Evolutionary conservation across 352 stramenopile genomes (phyloP).

Genomic region (Phytophthora rubi): DNA sequence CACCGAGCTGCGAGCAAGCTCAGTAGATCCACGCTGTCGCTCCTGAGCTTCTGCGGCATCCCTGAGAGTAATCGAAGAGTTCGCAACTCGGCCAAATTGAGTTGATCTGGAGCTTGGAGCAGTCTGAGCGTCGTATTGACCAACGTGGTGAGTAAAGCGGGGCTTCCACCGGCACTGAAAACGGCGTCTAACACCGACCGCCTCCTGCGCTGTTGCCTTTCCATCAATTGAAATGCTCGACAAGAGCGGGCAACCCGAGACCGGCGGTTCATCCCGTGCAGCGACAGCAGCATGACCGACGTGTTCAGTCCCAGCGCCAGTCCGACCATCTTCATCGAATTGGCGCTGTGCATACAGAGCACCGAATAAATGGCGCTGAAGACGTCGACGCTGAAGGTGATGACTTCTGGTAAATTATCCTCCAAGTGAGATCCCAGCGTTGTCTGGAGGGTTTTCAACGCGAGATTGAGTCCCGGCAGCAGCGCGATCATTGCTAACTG

Average conservation of each 20-base stretch:
- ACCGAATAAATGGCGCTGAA: slow-evolving; percentile 45
- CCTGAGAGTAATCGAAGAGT: slow-evolving; percentile 27
- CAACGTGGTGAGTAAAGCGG: slow-evolving; percentile 5
- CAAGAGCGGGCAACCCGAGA: slow-evolving; percentile 3
- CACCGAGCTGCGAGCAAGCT: slow-evolving; percentile 7
- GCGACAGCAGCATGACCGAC: slow-evolving; percentile 2
- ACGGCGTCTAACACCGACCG: not conserved
- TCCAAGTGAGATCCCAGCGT: slow-evolving; percentile 28
- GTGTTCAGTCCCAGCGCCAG: slow-evolving; percentile 17
- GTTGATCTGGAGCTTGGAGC: slow-evolving; percentile 22
- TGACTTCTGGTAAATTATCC: slow-evolving; percentile 29
- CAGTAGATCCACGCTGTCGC: slow-evolving; percentile 12
- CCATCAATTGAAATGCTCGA: not conserved
- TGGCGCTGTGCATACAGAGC: slow-evolving; percentile 32
- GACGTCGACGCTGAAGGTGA: slow-evolving; percentile 37
- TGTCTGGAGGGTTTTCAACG: slow-evolving; percentile 37
- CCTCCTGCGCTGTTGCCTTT: slow-evolving; percentile 1
- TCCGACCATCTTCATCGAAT: slow-evolving; percentile 26
- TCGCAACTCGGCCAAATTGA: slow-evolving; percentile 11
- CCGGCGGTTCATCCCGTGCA: slow-evolving; percentile 21
- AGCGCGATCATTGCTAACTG: slow-evolving; percentile 22
- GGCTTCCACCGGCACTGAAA: not conserved
- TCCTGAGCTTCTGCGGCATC: slow-evolving; percentile 18
- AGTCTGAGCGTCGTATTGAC: slow-evolving; percentile 15
- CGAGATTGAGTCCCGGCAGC: slow-evolving; percentile 37